phyloP scores from a whole-genome alignment of 805 yeast genomes.

The Starmerella bombicola region DNA sequence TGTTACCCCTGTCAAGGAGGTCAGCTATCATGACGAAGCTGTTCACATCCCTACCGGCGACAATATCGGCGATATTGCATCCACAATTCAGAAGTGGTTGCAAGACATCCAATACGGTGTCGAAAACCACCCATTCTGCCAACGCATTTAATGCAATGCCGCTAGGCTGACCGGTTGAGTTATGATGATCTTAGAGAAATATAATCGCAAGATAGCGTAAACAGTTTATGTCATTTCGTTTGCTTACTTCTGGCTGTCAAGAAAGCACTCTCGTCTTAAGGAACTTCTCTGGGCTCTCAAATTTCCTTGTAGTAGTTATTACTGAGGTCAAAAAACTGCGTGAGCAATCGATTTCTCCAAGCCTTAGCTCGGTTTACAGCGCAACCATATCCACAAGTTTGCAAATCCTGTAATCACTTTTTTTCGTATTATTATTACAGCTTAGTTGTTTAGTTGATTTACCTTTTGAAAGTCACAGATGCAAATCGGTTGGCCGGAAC shows the following conservation, averaged over 20 bases:
- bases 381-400: no score
- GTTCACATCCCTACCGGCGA: conserved; percentile 42
- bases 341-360: no score
- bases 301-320: no score
- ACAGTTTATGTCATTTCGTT: no score
- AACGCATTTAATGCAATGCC: conserved; percentile 12
- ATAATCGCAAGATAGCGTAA: neutral
- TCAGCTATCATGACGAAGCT: conserved; percentile 65
- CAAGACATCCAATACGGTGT: conserved; percentile 82
- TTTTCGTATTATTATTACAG: no score
- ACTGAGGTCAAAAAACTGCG: no score
- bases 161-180: no score
- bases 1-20: conserved; percentile 82
- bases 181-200: neutral
- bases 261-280: neutral
- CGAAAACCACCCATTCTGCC: conserved; percentile 41
- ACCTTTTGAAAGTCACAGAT: neutral
- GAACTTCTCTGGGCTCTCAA: no score
- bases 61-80: conserved; percentile 51
- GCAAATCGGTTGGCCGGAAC: neutral
- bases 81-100: conserved; percentile 70
- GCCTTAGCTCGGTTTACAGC: no score
- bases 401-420: no score
- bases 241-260: neutral
- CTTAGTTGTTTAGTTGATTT: no score